These are phyloP conservation scores for Salix udensis DNA, from an alignment of 345 rosid genomes.

Conservation along the genomic window DNA sequence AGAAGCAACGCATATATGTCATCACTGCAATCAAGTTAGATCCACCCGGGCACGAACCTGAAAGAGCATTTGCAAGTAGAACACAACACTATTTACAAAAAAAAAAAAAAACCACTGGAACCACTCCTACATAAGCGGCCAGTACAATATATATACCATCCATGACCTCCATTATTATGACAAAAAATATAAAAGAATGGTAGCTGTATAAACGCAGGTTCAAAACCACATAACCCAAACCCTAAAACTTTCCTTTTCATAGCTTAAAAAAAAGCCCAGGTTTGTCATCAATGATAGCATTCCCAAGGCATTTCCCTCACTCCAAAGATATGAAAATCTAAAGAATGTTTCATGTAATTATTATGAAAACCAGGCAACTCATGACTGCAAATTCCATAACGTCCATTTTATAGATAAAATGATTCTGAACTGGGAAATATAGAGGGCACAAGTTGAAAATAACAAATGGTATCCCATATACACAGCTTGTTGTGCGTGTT, in stretches of 20 bases:
- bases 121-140: too few relatives aligned
- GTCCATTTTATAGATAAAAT: not conserved
- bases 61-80: not conserved
- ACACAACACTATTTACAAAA: not conserved
- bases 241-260: not conserved
- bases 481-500: too few relatives aligned
- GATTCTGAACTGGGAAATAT: not conserved
- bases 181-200: not conserved
- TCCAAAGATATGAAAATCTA: not conserved
- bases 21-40: conserved; percentile 78
- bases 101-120: too few relatives aligned
- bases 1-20: conserved; percentile 25
- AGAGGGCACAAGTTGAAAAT: not conserved
- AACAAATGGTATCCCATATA: not conserved
- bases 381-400: not conserved
- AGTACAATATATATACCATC: not conserved
- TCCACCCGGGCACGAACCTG: conserved; percentile 93
- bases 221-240: not conserved
- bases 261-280: not conserved
- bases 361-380: not conserved
- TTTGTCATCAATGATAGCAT: not conserved
- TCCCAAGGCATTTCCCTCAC: too few relatives aligned
- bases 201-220: not conserved
- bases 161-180: not conserved
- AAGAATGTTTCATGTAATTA: not conserved